Evolutionary conservation across 2,329 filamentous ascomycete genomes (phyloP).

Genomic region (Hirsutella minnesotensis): DNA sequence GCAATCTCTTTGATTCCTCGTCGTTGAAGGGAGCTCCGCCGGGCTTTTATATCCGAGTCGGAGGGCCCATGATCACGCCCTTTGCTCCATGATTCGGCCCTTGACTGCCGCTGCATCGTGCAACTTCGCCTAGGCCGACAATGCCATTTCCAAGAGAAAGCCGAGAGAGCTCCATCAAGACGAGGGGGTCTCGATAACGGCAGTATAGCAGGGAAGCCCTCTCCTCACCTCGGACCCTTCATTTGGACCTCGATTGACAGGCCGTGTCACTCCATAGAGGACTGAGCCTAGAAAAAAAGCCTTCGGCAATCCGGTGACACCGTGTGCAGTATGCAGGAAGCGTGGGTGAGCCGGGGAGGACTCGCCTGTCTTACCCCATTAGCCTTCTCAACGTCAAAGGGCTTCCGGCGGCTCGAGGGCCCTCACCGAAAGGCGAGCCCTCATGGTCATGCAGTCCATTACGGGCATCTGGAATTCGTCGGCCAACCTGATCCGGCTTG

Average conservation of each 20-base stretch:
- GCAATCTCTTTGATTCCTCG: too few relatives aligned
- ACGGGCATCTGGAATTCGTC: too few relatives aligned
- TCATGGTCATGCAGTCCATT: too few relatives aligned
- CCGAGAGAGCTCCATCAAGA: not conserved
- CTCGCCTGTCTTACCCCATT: not conserved
- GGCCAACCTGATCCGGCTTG: too few relatives aligned
- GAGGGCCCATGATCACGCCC: not conserved
- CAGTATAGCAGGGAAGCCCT: not conserved
- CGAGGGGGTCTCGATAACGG: not conserved
- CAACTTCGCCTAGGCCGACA: not conserved
- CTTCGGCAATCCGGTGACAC: too few relatives aligned
- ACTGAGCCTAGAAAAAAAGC: too few relatives aligned
- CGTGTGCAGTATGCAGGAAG: too few relatives aligned
- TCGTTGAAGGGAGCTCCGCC: too few relatives aligned
- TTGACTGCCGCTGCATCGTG: not conserved
- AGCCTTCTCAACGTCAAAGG: too few relatives aligned
- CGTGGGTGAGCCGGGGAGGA: too few relatives aligned
- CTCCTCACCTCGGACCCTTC: not conserved
- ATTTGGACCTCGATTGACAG: not conserved
- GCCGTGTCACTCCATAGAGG: not conserved
- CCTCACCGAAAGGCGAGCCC: too few relatives aligned
- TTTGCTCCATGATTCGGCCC: not conserved
- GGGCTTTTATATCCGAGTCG: not conserved
- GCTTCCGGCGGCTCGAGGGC: not conserved
- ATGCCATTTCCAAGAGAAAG: not conserved